A percentile compares a stretch with the other conserved stretches of the same genome.
These are phyloP conservation scores for Ascochyta rabiei DNA, from an alignment of 2,329 filamentous ascomycete genomes.

Conservation along the genomic window DNA sequence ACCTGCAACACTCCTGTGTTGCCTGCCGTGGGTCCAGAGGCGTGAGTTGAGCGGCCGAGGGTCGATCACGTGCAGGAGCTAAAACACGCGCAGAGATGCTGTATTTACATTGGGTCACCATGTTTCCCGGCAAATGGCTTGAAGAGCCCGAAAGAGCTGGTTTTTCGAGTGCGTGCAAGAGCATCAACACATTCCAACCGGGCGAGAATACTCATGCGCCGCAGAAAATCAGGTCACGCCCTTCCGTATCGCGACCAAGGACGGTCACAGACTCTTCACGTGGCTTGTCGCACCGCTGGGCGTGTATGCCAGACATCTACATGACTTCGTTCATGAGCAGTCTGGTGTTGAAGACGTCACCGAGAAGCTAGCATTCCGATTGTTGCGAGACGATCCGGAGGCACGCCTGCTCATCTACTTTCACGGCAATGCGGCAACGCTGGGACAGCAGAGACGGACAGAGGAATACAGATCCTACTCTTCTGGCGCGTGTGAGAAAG, in stretches of 20 bases:
- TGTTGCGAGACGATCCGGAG: constrained; percentile 59
- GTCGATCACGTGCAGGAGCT: constrained; percentile 1
- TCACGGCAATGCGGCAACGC: constrained; percentile 70
- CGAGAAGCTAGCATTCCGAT: constrained; percentile 55
- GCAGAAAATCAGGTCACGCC: constrained; percentile 84
- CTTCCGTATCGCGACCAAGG: constrained; percentile 75
- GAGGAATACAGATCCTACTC: constrained; percentile 78
- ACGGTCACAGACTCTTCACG: constrained; percentile 80
- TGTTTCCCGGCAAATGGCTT: constrained; percentile 46
- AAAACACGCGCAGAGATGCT: constrained; percentile 35
- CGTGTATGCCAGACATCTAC: constrained; percentile 73
- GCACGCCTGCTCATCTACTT: constrained; percentile 63
- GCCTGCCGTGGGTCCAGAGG: constrained; percentile 46
- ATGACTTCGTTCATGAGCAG: constrained; percentile 62
- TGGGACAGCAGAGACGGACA: constrained; percentile 79
- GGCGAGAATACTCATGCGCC: constrained; percentile 21
- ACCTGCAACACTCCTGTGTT: constrained; percentile 42
- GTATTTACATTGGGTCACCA: constrained; percentile 44
- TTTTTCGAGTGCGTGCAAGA: constrained; percentile 38
- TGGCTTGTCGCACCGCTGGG: constrained; percentile 88
- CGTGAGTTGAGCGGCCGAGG: constrained; percentile 25
- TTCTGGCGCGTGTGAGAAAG: constrained; percentile 61
- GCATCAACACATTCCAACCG: background rate
- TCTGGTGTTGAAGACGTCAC: constrained; percentile 52
- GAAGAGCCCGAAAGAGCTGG: constrained; percentile 46